These are phyloP conservation scores for Candida khao-thaluensis DNA, from an alignment of 805 yeast species.

Conservation along the genomic window DNA sequence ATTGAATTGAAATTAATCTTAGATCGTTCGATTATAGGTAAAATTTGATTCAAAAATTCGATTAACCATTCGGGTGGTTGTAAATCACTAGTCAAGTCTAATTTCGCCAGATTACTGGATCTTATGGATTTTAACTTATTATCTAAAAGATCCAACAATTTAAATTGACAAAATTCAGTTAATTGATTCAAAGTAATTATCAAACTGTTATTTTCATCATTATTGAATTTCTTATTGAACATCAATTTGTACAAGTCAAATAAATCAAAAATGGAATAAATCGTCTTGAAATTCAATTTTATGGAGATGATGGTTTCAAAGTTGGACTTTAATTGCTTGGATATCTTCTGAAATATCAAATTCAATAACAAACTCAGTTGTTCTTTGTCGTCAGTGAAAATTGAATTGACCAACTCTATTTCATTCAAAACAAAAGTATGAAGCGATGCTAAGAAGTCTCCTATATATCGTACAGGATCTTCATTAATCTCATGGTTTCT, in stretches of 20 bases:
- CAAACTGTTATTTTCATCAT: slow-evolving; percentile 15
- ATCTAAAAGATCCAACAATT: slow-evolving; percentile 24
- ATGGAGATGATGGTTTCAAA: slow-evolving; percentile 67
- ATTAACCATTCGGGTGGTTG: slow-evolving; percentile 84
- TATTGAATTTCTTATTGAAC: slow-evolving; percentile 49
- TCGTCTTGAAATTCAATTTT: slow-evolving; percentile 55
- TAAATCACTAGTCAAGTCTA: slow-evolving; percentile 50
- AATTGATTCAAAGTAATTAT: slow-evolving; percentile 23
- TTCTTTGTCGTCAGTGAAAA: slow-evolving; percentile 44
- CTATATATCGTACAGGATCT: slow-evolving; percentile 78
- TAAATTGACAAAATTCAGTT: slow-evolving; percentile 26
- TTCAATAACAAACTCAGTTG: slow-evolving; percentile 38
- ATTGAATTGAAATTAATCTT: slow-evolving; percentile 32
- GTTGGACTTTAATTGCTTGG: slow-evolving; percentile 59
- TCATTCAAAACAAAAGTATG: slow-evolving; percentile 88
- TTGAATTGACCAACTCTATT: slow-evolving; percentile 64
- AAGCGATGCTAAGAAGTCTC: slow-evolving; percentile 84
- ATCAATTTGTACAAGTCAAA: slow-evolving; percentile 68
- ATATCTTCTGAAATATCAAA: slow-evolving; percentile 51
- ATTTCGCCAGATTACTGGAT: slow-evolving; percentile 37
- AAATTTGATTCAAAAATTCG: slow-evolving; percentile 60
- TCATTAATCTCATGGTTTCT: slow-evolving; percentile 9
- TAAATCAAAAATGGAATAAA: slow-evolving; percentile 60
- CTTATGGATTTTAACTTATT: slow-evolving; percentile 32
- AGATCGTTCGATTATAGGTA: slow-evolving; percentile 52